Base-by-base conservation (phyloP, 192 early-diverging fungal genomes). In the Dissophora globulifera region DNA sequence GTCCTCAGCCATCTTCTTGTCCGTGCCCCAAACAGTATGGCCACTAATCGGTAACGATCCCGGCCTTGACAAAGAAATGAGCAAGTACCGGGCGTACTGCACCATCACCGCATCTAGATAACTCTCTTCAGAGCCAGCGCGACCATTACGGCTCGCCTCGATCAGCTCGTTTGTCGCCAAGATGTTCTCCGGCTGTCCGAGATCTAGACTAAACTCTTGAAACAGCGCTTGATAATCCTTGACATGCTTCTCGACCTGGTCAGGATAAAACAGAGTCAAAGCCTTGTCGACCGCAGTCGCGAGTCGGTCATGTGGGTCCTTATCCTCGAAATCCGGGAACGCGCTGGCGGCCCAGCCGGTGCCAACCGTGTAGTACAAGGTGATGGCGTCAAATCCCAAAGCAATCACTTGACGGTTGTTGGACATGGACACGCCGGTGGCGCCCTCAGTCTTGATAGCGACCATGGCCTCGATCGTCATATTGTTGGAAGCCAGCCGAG, bases 11-110 rank as follows among this genome's bases (percentile, higher is more conserved):
- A n/a, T 13, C 6, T 35, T 40, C 17, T 23, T 50, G 23, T 43
- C 50, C n/a, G 20, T 49, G 19, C 20, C 31, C 53, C 69, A 72
- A 16, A 45, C 19, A 19, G 48, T 62, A 17, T 52, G 46, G 0
- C 69, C 59, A 54, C 58, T 80, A 0, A 67, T 23, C 1, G 78
- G 78, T 17, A 80, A 59, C 9, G 78, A 72, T n/a, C 78, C 69
- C 4, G 65, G 58, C 20, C 69, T 16, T 12, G 78, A 80, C 0
- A 54, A 68, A 0, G 64, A 58, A 43, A 80, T 80, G 16, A 80
- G 33, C 19, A 74, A 49, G 22, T 80, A 80, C 4, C 78, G 63
- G 13, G 54, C 54, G 45, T 63, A 74, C 40, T 80, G 69, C 2
- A 74, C 33, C 41, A 76, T 40, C 16, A 76, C 13, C 9, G 48